Evolutionary conservation across 2,329 filamentous ascomycete species (phyloP).

Genomic region (Xylaria sp.): DNA sequence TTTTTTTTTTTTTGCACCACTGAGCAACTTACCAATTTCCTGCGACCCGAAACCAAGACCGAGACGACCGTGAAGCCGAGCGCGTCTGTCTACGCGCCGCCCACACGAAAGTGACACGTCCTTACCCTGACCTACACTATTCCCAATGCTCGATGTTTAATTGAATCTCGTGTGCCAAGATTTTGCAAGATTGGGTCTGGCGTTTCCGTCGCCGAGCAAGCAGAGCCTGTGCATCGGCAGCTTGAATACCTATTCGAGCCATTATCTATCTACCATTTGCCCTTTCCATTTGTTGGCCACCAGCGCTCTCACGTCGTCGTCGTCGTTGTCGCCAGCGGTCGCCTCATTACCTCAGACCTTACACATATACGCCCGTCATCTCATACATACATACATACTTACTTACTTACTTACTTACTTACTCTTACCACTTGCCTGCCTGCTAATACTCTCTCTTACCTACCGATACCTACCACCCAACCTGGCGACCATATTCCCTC

Average conservation of each 20-base stretch:
- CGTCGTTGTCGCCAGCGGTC: not conserved
- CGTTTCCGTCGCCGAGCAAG: conserved; percentile 25
- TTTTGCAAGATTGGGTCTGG: not conserved
- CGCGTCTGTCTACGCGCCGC: conserved; percentile 42
- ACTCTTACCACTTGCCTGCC: too few relatives aligned
- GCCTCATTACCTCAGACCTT: not conserved
- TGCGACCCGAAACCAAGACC: conserved; percentile 9
- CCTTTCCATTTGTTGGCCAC: conserved; percentile 7
- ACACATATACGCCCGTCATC: too few relatives aligned
- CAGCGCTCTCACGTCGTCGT: not conserved
- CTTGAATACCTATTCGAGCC: conserved; percentile 11
- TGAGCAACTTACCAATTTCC: not conserved
- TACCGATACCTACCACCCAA: not conserved
- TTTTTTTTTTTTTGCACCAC: not conserved
- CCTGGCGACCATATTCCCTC: not conserved
- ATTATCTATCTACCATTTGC: not conserved
- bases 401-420: too few relatives aligned
- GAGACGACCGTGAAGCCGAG: conserved; percentile 30
- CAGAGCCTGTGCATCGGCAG: conserved; percentile 18
- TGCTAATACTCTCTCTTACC: not conserved
- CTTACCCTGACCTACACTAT: conserved; percentile 42
- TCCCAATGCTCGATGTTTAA: conserved; percentile 49
- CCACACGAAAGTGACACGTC: conserved; percentile 54
- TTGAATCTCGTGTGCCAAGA: conserved; percentile 46
- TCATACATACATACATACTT: too few relatives aligned